A percentile compares a stretch with the other conserved stretches of the same genome.
Evolutionary conservation across 805 yeast species (phyloP).

Genomic region (Kodamaea lidongshanica): DNA sequence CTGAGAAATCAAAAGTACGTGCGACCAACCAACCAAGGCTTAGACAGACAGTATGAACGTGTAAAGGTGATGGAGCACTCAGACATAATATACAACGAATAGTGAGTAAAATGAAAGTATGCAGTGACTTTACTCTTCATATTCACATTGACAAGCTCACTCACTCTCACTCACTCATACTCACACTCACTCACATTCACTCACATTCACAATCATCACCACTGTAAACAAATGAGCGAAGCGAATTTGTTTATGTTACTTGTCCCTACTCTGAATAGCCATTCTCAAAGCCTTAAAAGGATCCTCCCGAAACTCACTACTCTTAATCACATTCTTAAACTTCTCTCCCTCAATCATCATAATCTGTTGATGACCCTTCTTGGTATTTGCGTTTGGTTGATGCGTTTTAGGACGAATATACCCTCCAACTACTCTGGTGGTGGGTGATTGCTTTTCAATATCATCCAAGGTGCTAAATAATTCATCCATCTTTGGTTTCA

Average conservation of each 20-base stretch:
- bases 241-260: constrained; percentile 8
- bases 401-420: constrained; percentile 20
- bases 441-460: constrained; percentile 15
- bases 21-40: too few relatives aligned
- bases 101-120: too few relatives aligned
- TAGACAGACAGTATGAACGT: too few relatives aligned
- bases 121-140: too few relatives aligned
- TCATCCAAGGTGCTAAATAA: constrained; percentile 48
- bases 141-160: neutral
- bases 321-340: constrained; percentile 53
- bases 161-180: neutral
- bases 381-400: constrained; percentile 46
- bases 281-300: constrained; percentile 63
- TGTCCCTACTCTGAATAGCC: constrained; percentile 34
- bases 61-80: too few relatives aligned
- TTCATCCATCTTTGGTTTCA: constrained; percentile 65
- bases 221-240: too few relatives aligned
- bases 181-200: too few relatives aligned
- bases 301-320: constrained; percentile 47
- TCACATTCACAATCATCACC: too few relatives aligned
- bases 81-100: too few relatives aligned
- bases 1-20: too few relatives aligned
- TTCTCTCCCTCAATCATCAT: constrained; percentile 52
- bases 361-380: constrained; percentile 39
- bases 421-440: constrained; percentile 8